Evolutionary conservation across 169 alveolate species (phyloP).

Genomic region (Plasmodium malariae): DNA sequence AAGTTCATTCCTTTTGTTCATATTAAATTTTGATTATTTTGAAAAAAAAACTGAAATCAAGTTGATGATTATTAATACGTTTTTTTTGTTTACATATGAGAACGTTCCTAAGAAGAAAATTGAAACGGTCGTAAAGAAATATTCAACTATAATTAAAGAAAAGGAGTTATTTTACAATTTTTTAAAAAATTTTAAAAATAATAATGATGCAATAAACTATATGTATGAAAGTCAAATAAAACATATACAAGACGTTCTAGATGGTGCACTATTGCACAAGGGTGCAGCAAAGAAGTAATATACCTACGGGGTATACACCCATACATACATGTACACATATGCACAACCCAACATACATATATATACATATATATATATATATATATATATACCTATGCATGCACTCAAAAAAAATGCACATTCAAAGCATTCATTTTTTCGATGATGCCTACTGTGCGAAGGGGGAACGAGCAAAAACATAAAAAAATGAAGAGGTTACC

Average conservation of each 20-base stretch:
- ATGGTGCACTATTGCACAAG: slow-evolving; percentile 4
- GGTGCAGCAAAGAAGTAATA: slow-evolving; percentile 15
- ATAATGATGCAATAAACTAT: slow-evolving; percentile 4
- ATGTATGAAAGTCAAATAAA: slow-evolving; percentile 37
- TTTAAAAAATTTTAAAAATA: slow-evolving; percentile 45
- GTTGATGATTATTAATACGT: slow-evolving; percentile 32
- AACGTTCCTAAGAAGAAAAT: slow-evolving; percentile 33
- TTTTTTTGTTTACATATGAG: slow-evolving; percentile 78
- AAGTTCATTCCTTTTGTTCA: slow-evolving; percentile 29
- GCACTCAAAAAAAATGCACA: too few species aligned
- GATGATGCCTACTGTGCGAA: too few species aligned
- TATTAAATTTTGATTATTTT: slow-evolving; percentile 54
- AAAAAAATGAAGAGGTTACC: too few species aligned
- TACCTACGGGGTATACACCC: too few species aligned
- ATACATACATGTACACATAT: too few species aligned
- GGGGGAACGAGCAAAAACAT: too few species aligned
- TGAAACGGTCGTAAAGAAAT: slow-evolving; percentile 35
- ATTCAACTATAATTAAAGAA: slow-evolving; percentile 11
- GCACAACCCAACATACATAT: not conserved
- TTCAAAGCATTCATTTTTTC: too few species aligned
- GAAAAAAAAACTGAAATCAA: slow-evolving; percentile 66
- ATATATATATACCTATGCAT: too few species aligned
- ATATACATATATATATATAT: too few species aligned
- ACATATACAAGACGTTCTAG: slow-evolving; percentile 26
- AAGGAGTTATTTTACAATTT: slow-evolving; percentile 37